Evolutionary conservation across 2,329 filamentous ascomycete species (phyloP).

Genomic region (Cryphonectria parasitica): DNA sequence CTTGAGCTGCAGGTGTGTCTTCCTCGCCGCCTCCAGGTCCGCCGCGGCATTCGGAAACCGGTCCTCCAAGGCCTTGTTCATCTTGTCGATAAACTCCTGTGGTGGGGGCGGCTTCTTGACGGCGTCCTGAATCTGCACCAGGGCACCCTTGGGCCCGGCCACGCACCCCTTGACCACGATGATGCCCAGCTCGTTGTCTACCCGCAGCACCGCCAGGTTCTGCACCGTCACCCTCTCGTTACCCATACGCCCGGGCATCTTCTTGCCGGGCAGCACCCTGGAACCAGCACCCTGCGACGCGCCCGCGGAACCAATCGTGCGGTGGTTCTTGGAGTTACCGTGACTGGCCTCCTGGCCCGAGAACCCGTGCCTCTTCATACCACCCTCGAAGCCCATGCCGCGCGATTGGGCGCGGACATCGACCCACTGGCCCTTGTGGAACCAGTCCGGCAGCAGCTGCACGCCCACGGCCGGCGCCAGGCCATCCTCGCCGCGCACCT

Average conservation of each 20-base stretch:
- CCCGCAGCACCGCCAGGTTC: conserved; percentile 86
- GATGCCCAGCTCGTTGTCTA: conserved; percentile 84
- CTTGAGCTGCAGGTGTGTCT: conserved; percentile 59
- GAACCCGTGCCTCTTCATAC: conserved; percentile 96
- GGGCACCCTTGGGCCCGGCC: conserved; percentile 82
- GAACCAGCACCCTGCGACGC: conserved; percentile 91
- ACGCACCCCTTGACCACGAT: conserved; percentile 87
- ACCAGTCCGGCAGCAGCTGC: conserved; percentile 84
- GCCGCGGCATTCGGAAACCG: conserved; percentile 51
- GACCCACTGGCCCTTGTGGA: conserved; percentile 85
- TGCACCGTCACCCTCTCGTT: conserved; percentile 86
- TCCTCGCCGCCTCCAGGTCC: conserved; percentile 53
- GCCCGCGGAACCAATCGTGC: conserved; percentile 87
- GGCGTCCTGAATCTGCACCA: conserved; percentile 87
- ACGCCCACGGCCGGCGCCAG: conserved; percentile 73
- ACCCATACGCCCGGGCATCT: conserved; percentile 97
- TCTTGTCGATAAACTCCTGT: conserved; percentile 52
- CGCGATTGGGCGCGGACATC: conserved; percentile 79
- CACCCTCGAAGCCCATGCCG: conserved; percentile 94
- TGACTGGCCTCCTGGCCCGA: conserved; percentile 87
- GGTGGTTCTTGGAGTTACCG: conserved; percentile 93
- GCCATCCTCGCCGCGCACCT: conserved; percentile 73
- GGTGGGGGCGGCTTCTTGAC: conserved; percentile 75
- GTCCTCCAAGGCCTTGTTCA: conserved; percentile 48
- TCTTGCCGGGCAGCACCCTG: conserved; percentile 92